These are phyloP conservation scores for Aschersonia sp. DNA, from an alignment of 2,329 filamentous ascomycete genomes.

Conservation along the genomic window DNA sequence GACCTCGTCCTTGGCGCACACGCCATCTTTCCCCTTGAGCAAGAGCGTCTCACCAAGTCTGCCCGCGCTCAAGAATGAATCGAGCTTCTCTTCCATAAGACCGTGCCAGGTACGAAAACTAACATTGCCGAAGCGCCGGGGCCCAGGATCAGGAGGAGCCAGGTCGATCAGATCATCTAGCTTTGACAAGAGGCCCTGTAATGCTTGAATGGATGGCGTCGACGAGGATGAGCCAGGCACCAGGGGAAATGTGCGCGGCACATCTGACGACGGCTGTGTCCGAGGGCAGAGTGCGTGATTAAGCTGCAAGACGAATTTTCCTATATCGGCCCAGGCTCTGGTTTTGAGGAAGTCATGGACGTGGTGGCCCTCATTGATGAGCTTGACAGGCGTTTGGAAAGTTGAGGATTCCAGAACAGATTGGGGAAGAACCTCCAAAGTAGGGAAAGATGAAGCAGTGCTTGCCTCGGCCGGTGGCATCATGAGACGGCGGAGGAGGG, in stretches of 20 bases:
- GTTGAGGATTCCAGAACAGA: constrained; percentile 18
- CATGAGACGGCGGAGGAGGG: not conserved
- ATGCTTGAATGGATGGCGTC: constrained; percentile 40
- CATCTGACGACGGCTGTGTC: constrained; percentile 21
- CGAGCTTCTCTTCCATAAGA: constrained; percentile 45
- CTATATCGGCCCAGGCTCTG: constrained; percentile 74
- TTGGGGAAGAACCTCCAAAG: constrained; percentile 33
- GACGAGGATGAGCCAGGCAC: constrained; percentile 22
- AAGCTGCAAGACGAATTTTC: constrained; percentile 76
- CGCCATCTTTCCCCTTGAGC: constrained; percentile 11
- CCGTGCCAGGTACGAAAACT: constrained; percentile 78
- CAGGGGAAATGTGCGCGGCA: constrained; percentile 25
- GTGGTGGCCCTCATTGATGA: constrained; percentile 74
- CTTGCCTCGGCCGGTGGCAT: constrained; percentile 8
- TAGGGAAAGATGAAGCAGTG: constrained; percentile 9
- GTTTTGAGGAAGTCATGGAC: constrained; percentile 68
- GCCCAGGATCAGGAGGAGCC: constrained; percentile 71
- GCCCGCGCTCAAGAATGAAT: constrained; percentile 17
- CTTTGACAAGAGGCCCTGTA: constrained; percentile 51
- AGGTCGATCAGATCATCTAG: constrained; percentile 57
- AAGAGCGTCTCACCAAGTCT: constrained; percentile 15
- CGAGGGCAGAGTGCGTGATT: constrained; percentile 75
- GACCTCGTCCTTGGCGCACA: constrained; percentile 50
- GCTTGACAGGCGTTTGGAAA: constrained; percentile 60
- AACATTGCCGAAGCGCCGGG: constrained; percentile 80